Conservation (phyloP, 163 green algal genomes). For the Chlorella variabilis region DNA sequence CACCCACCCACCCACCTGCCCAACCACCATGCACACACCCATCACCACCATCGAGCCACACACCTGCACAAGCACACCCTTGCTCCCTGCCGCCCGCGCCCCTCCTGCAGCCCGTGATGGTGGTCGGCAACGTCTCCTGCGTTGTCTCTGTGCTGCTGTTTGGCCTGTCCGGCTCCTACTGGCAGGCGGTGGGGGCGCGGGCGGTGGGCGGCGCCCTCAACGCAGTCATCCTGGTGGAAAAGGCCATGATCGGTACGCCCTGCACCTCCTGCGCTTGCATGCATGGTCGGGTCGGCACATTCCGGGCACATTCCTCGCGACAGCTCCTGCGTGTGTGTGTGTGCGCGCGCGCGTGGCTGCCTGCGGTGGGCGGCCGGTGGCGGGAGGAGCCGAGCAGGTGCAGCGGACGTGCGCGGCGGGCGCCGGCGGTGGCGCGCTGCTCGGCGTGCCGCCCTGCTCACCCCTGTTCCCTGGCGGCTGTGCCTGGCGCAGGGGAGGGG, state of each 20-base stretch:
- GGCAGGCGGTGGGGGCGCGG: constrained; percentile 26
- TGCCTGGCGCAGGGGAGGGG: constrained; percentile 16
- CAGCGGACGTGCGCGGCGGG: too few species aligned
- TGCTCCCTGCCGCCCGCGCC: background rate
- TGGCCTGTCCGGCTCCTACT: constrained; percentile 43
- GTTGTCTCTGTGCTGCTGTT: constrained; percentile 32
- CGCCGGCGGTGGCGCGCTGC: too few species aligned
- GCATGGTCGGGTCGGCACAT: too few species aligned
- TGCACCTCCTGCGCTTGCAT: too few species aligned
- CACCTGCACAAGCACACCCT: too few species aligned
- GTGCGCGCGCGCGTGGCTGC: too few species aligned
- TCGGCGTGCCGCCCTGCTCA: background rate
- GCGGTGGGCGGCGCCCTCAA: constrained; percentile 49
- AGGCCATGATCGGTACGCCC: constrained; percentile 58
- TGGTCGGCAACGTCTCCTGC: constrained; percentile 47
- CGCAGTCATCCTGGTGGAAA: constrained; percentile 44
- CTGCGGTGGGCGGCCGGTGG: too few species aligned
- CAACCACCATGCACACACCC: too few species aligned
- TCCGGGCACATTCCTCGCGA: background rate
- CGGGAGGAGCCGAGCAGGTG: too few species aligned
- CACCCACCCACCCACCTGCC: background rate
- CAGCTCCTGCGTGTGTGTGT: background rate
- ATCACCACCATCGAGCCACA: too few species aligned
- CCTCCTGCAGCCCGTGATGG: constrained; percentile 33
- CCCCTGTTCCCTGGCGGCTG: background rate